A percentile compares a stretch with the other conserved stretches of the same genome.
These are phyloP conservation scores for Coemansia sp. DNA, from an alignment of 192 early-diverging fungal species.

Conservation along the genomic window DNA sequence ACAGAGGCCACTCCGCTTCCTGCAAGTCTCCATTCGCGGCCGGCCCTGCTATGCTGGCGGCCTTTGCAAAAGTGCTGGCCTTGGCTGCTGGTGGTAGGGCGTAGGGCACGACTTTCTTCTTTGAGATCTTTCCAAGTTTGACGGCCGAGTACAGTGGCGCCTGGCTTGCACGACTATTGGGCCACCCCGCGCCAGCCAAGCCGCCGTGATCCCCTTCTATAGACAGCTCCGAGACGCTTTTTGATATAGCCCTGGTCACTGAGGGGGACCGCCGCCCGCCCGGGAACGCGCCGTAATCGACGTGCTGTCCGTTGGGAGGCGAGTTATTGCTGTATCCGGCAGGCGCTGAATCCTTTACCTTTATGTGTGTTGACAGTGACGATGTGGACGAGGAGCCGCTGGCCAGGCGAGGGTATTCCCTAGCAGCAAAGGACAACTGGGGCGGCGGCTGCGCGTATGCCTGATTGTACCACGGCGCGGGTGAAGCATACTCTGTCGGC, in stretches of 20 bases:
- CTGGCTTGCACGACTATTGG: conserved; percentile 1
- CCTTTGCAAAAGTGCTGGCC: background rate
- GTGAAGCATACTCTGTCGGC: background rate
- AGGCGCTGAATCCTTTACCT: background rate
- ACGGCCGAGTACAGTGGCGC: conserved; percentile 40
- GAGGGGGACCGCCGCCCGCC: conserved; percentile 36
- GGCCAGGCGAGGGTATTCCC: background rate
- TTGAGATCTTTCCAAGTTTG: conserved; percentile 25
- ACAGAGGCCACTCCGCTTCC: conserved; percentile 37
- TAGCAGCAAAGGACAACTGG: background rate
- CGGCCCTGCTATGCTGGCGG: background rate
- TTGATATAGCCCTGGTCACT: conserved; percentile 29
- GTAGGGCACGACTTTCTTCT: conserved; percentile 6
- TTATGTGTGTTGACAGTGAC: background rate
- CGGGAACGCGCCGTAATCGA: background rate
- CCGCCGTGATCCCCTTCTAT: background rate
- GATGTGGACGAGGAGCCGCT: background rate
- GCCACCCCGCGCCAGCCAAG: conserved; percentile 14
- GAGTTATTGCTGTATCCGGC: background rate
- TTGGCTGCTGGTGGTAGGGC: background rate
- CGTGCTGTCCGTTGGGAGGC: background rate
- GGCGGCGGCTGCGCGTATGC: background rate
- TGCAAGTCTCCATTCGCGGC: background rate
- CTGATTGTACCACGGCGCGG: conserved; percentile 12
- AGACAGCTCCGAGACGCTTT: conserved; percentile 31